Percentiles rank a stretch among this genome's conserved stretches.
phyloP scores from a whole-genome alignment of 2,329 filamentous ascomycete genomes.

The Phoma herbarum region DNA sequence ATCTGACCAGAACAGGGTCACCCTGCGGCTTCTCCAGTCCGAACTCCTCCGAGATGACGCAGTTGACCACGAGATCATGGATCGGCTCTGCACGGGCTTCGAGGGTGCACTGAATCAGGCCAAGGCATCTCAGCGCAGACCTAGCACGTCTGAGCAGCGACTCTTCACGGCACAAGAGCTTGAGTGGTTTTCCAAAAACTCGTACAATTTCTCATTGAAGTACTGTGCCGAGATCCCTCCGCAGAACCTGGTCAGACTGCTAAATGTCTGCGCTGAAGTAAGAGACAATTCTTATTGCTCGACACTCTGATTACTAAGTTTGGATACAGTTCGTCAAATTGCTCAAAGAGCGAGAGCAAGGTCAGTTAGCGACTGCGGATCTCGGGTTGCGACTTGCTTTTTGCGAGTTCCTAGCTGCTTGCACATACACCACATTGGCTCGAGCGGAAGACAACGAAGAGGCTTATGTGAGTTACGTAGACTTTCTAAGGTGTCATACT shows the following conservation, averaged over 20 bases:
- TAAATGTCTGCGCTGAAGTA: slow-evolving; percentile 57
- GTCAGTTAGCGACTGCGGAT: slow-evolving; percentile 53
- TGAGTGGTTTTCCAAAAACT: slow-evolving; percentile 84
- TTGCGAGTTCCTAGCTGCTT: slow-evolving; percentile 72
- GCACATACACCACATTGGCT: slow-evolving; percentile 58
- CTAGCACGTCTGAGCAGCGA: slow-evolving; percentile 53
- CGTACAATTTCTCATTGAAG: slow-evolving; percentile 79
- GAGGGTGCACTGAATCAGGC: slow-evolving; percentile 60
- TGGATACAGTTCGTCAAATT: slow-evolving; percentile 53
- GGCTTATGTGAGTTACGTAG: slow-evolving; percentile 50
- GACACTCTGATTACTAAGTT: neutral
- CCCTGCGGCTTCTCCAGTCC: slow-evolving; percentile 56
- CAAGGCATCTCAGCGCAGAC: slow-evolving; percentile 54
- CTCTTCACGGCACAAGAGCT: slow-evolving; percentile 71
- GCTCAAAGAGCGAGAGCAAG: slow-evolving; percentile 36
- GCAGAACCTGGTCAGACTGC: slow-evolving; percentile 63
- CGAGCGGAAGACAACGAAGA: slow-evolving; percentile 55
- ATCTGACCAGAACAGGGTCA: slow-evolving; percentile 48
- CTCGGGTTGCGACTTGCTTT: slow-evolving; percentile 69
- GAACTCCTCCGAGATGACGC: slow-evolving; percentile 51
- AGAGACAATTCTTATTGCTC: neutral
- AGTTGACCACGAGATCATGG: slow-evolving; percentile 38
- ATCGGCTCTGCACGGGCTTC: slow-evolving; percentile 65
- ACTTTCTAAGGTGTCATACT: slow-evolving; percentile 3
- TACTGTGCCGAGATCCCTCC: slow-evolving; percentile 67